phyloP scores from a whole-genome alignment of 495 filamentous ascomycete species.

The Talaromyces adpressus region DNA sequence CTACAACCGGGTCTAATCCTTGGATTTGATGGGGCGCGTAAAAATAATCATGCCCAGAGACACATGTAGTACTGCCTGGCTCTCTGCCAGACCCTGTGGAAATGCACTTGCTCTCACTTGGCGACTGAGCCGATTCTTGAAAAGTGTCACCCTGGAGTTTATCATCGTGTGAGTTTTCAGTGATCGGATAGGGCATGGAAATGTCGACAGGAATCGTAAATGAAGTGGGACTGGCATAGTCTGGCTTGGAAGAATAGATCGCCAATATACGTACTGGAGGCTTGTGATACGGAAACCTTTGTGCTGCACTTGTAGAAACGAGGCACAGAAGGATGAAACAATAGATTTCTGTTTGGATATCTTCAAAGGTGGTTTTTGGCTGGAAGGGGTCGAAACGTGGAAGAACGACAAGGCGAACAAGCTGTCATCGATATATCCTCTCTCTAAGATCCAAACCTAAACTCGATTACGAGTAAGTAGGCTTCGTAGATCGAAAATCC shows the following conservation, averaged over 20 bases:
- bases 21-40: not conserved
- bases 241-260: not conserved
- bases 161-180: not conserved
- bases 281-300: not conserved
- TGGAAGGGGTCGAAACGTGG: not conserved
- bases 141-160: not conserved
- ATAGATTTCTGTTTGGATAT: not conserved
- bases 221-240: not conserved
- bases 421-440: not conserved
- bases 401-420: not conserved
- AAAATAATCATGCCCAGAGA: not conserved
- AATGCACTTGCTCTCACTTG: not conserved
- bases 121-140: not conserved
- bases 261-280: not conserved
- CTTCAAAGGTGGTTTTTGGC: not conserved
- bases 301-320: not conserved
- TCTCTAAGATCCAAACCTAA: not conserved
- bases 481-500: not conserved
- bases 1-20: not conserved
- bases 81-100: not conserved
- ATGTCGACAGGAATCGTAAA: not conserved
- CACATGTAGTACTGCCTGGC: not conserved
- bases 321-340: not conserved
- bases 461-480: not conserved
- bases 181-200: not conserved